Percentiles rank a stretch among this genome's conserved stretches.
Evolutionary conservation across 352 stramenopile species (phyloP).

Genomic region (Globisporangium echinulatum): DNA sequence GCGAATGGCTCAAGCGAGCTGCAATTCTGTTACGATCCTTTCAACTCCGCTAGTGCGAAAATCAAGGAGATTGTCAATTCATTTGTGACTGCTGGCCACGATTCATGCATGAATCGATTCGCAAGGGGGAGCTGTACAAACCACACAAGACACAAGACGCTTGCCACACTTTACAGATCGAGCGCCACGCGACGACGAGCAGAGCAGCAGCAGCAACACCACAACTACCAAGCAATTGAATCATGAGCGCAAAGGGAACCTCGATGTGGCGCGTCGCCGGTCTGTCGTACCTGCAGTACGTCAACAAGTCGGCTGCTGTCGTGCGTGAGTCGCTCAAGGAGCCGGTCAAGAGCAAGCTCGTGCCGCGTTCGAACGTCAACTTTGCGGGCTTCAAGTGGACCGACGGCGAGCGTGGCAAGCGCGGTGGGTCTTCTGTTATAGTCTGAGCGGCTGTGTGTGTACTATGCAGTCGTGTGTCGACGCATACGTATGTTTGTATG

Average conservation of each 20-base stretch:
- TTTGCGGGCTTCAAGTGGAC: conserved; percentile 85
- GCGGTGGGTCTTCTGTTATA: conserved; percentile 32
- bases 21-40: too few species aligned
- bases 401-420: conserved; percentile 70
- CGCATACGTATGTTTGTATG: not conserved
- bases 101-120: too few species aligned
- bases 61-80: too few species aligned
- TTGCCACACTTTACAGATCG: conserved; percentile 6
- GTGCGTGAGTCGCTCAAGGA: conserved; percentile 78
- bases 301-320: conserved; percentile 76
- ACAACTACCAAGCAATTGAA: conserved; percentile 8
- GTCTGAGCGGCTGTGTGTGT: not conserved
- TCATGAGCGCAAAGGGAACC: conserved; percentile 73
- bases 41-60: too few species aligned
- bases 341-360: conserved; percentile 80
- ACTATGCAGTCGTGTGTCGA: not conserved
- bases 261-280: conserved; percentile 83
- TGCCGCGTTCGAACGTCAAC: conserved; percentile 64
- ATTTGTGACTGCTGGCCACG: too few species aligned
- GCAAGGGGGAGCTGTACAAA: too few species aligned
- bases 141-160: too few species aligned
- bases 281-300: conserved; percentile 86
- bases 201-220: not conserved
- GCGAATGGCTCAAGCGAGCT: too few species aligned
- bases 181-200: not conserved